Evolutionary conservation across 495 filamentous ascomycete genomes (phyloP), one percentile per base, ranked within the genome.

Genomic region (Darksidea phi): DNA sequence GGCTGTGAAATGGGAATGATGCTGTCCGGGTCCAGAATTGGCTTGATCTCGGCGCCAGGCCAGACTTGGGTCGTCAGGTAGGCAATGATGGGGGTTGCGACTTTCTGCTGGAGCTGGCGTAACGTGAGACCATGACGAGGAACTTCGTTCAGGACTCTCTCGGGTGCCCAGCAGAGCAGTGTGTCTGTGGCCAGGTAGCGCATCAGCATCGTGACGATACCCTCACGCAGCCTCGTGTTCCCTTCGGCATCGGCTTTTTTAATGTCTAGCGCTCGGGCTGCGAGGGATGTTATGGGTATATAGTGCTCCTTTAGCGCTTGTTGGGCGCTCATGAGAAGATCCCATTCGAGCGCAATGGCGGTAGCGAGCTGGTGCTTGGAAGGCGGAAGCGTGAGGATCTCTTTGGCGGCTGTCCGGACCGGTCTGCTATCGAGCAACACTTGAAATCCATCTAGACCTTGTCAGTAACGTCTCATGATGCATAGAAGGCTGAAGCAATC

Each of bases 151-250:
- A 75, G 62, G 45, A 71, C 71, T 25, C 78, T 74, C 64, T 87
- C 87, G 2, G 88, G 88, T 20, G 89, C 90, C 86, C 88, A 93
- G 78, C 94, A 98, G 10, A 98, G 82, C n/a, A 97, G 75, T 0
- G 89, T 92, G 73, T 98, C 94, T 0, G 94, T 98, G 56, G 91
- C 84, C 6, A 98, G 78, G 72, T 97, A 97, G 8, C 88, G 82
- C 79, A 97, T 81, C 34, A 91, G 73, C 48, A 83, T 88, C 11
- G 70, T 75, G 18, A 86, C 73, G 13, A 96, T 86, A 32, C 80
- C 77, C 0, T 79, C 66, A 41, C 91, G 78, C 28, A 76, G 75
- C 6, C 72, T 72, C 0, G 63, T 61, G 18, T 69, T 48, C 0
- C 76, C 79, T 25, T 71, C 45, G n/a, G 81, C 82, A 68, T 88